Evolutionary conservation across 306 rosid genomes (phyloP).

Genomic region (Hippophae tibetana): DNA sequence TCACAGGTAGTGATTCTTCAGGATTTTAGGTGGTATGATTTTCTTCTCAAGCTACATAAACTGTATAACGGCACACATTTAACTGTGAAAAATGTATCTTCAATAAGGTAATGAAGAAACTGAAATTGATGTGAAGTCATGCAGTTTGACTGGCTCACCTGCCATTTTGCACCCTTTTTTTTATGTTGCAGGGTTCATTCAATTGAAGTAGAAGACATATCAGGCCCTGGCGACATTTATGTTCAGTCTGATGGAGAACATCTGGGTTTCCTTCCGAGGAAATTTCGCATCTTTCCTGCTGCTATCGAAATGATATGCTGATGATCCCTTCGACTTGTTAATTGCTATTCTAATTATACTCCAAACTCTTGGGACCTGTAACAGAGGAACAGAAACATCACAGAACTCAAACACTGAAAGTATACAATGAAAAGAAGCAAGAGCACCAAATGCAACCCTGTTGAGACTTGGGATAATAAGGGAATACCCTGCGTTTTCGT

Average conservation of each 20-base stretch:
- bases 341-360: too few species aligned
- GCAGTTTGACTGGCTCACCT: background rate
- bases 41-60: constrained; percentile 58
- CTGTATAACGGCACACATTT: constrained; percentile 83
- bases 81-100: constrained; percentile 61
- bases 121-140: background rate
- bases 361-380: too few species aligned
- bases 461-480: too few species aligned
- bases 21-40: constrained; percentile 88
- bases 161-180: background rate
- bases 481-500: too few species aligned
- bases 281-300: constrained; percentile 55
- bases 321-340: constrained; percentile 1
- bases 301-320: constrained; percentile 82
- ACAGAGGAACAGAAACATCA: too few species aligned
- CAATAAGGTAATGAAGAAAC: constrained; percentile 41
- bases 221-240: constrained; percentile 44
- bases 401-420: too few species aligned
- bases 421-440: too few species aligned
- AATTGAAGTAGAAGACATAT: constrained; percentile 68
- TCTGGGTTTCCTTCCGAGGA: constrained; percentile 83
- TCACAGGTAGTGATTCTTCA: constrained; percentile 81
- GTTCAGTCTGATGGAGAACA: constrained; percentile 94
- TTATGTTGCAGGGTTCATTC: constrained; percentile 43
- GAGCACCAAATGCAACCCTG: too few species aligned